Evolutionary conservation across 768 basidiomycete genomes (phyloP).

Genomic region (Floccularia luteovirens): DNA sequence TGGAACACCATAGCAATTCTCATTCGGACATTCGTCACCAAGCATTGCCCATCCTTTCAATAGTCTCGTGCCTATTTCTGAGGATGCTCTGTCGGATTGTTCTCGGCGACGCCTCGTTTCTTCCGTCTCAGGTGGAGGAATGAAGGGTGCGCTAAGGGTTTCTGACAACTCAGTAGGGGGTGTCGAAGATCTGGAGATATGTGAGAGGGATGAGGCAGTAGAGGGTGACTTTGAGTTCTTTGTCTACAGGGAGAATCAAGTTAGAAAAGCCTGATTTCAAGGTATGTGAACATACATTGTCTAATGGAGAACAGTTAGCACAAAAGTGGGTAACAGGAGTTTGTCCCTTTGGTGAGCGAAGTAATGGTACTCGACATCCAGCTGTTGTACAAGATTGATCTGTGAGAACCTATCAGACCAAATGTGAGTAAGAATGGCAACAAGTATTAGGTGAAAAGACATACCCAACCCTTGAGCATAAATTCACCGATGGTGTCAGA

Average conservation of each 20-base stretch:
- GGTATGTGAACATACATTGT: no score
- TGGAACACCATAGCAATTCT: slow-evolving; percentile 71
- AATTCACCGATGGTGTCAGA: slow-evolving; percentile 60
- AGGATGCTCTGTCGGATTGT: slow-evolving; percentile 75
- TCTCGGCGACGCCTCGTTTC: slow-evolving; percentile 61
- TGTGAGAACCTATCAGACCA: slow-evolving; percentile 45
- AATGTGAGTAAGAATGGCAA: background rate
- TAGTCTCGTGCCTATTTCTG: slow-evolving; percentile 71
- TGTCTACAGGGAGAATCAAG: no score
- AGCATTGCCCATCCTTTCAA: slow-evolving; percentile 86
- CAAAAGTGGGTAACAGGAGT: slow-evolving; percentile 46
- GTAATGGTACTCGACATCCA: slow-evolving; percentile 59
- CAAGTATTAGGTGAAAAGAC: background rate
- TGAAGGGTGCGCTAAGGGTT: slow-evolving; percentile 54
- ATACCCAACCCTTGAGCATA: slow-evolving; percentile 75
- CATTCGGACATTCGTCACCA: slow-evolving; percentile 75
- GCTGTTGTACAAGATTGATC: slow-evolving; percentile 51
- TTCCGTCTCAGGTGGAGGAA: slow-evolving; percentile 57
- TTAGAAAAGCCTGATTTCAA: no score
- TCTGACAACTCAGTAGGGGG: slow-evolving; percentile 73
- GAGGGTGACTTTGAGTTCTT: background rate
- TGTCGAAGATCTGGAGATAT: slow-evolving; percentile 58
- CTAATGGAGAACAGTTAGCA: no score
- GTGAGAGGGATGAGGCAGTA: slow-evolving; percentile 36
- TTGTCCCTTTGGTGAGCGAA: slow-evolving; percentile 57